Base-by-base conservation (phyloP, 345 rosid genomes). In the Lepidium africanum region DNA sequence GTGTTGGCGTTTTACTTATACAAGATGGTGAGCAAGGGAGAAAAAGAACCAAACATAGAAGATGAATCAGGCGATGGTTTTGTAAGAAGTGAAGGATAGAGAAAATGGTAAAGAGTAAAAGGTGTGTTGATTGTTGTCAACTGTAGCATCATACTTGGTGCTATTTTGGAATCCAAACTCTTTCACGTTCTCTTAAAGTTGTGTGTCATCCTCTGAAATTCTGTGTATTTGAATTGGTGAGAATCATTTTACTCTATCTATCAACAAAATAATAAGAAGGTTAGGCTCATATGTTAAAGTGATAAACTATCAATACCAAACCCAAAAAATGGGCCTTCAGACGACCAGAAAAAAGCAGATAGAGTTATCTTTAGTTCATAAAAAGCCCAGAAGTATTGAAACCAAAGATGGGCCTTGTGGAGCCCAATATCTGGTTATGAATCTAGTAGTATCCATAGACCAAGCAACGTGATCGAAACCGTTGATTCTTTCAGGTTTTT, bases 1-100 rank as follows among this genome's bases (percentile, higher is more conserved):
- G 77, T 87, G 78, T 77, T 78, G 23, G 87, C 79, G 70, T 90
- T 93, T 75, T 90, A 85, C 71, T 19, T 81, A 6, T 93, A 85
- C 67, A 87, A 82, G 84, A 75, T 90, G 40, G 65, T 47, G 14
- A 49, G 65, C 30, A 69, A 81, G 38, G 50, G 39, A 59, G 59
- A 63, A 53, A 76, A 69, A 7, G 86, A 80, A 39, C 71, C 73
- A 16, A 79, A 50, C 69, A n/a, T 60, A 10, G 78, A 78, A 62
- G 86, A 81, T 67, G 76, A 77, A 70, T 74, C 74, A 75, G 45
- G 41, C 9, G 77, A 59, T 36, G 73, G 63, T 6, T 43, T 74
- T 60, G 69, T 67, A 45, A 67, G 36, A 57, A 64, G 4, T 8
- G 72, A 73, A 67, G 63, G 58, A 43, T 67, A 67, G 37, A 58